Conservation (phyloP, 345 rosid species). For the Raphanus sativus region DNA sequence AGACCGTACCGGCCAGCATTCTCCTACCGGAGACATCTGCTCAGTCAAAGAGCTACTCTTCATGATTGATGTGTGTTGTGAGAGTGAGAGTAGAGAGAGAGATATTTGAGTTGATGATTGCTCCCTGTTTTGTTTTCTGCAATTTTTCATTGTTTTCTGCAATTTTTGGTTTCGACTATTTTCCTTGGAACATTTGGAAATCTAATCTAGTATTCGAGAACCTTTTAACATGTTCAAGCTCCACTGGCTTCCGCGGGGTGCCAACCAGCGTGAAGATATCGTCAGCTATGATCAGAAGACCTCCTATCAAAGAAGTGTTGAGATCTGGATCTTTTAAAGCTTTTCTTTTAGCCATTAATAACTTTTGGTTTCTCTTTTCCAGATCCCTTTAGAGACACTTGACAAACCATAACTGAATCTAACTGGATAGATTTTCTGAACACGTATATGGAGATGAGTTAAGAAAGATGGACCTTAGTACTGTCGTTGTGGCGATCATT, state of each 20-base stretch:
- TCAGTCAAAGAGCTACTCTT: constrained; percentile 64
- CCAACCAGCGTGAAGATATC: constrained; percentile 91
- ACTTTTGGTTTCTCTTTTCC: too few relatives aligned
- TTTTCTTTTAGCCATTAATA: constrained; percentile 73
- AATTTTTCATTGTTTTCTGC: too few relatives aligned
- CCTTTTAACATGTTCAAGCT: constrained; percentile 82
- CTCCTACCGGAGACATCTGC: constrained; percentile 67
- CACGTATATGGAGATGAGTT: not conserved
- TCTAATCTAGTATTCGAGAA: constrained; percentile 56
- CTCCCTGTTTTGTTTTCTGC: not conserved
- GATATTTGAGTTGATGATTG: not conserved
- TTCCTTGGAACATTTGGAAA: not conserved
- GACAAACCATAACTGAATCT: not conserved
- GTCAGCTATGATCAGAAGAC: constrained; percentile 83
- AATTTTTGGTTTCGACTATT: not conserved
- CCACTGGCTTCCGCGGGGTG: constrained; percentile 96
- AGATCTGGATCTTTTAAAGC: constrained; percentile 76
- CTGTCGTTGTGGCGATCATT: constrained; percentile 84
- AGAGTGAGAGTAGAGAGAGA: not conserved
- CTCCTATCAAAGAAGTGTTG: constrained; percentile 76
- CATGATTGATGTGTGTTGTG: constrained; percentile 40
- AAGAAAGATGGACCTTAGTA: constrained; percentile 45
- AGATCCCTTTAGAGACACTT: constrained; percentile 85
- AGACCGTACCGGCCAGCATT: constrained; percentile 60
- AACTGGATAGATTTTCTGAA: not conserved